phyloP scores from a whole-genome alignment of 495 filamentous ascomycete species.

The Xylaria nigripes region DNA sequence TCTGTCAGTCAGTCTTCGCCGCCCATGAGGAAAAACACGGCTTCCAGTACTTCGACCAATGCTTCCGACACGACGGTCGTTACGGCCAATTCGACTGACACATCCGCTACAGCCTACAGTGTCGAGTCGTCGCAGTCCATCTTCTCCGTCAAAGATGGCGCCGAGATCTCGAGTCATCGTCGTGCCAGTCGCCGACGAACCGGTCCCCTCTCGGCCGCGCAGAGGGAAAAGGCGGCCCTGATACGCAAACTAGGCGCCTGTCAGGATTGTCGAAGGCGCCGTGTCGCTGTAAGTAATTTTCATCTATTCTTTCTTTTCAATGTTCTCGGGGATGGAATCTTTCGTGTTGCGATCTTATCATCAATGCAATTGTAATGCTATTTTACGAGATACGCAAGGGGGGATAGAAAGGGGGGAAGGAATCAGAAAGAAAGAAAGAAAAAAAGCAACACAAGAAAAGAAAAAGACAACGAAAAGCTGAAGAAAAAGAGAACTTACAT shows the following conservation, averaged over 20 bases:
- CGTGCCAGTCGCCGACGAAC: slow-evolving; percentile 39
- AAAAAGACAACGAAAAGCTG: too few species aligned
- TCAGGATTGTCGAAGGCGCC: slow-evolving; percentile 37
- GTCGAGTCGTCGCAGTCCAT: slow-evolving; percentile 39
- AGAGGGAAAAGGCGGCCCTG: slow-evolving; percentile 41
- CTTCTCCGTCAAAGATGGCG: slow-evolving; percentile 42
- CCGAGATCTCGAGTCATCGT: slow-evolving; percentile 35
- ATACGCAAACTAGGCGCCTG: slow-evolving; percentile 45
- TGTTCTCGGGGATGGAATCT: neutral
- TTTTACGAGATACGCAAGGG: neutral
- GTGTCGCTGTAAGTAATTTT: slow-evolving; percentile 40
- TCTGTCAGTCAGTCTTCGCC: slow-evolving; percentile 31
- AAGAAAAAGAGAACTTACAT: slow-evolving; percentile 23
- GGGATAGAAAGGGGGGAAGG: neutral
- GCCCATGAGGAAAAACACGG: slow-evolving; percentile 40
- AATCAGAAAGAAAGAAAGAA: neutral
- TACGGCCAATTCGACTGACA: slow-evolving; percentile 31
- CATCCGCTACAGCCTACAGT: slow-evolving; percentile 36
- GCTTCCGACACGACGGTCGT: slow-evolving; percentile 29
- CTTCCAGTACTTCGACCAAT: slow-evolving; percentile 38
- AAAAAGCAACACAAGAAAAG: neutral
- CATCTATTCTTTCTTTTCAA: neutral
- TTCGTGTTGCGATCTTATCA: too few species aligned
- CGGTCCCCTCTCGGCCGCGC: slow-evolving; percentile 37
- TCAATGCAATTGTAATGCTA: too few species aligned